These are phyloP conservation scores for Picea glauca DNA, from an alignment of 75 land plant species.

Conservation along the genomic window DNA sequence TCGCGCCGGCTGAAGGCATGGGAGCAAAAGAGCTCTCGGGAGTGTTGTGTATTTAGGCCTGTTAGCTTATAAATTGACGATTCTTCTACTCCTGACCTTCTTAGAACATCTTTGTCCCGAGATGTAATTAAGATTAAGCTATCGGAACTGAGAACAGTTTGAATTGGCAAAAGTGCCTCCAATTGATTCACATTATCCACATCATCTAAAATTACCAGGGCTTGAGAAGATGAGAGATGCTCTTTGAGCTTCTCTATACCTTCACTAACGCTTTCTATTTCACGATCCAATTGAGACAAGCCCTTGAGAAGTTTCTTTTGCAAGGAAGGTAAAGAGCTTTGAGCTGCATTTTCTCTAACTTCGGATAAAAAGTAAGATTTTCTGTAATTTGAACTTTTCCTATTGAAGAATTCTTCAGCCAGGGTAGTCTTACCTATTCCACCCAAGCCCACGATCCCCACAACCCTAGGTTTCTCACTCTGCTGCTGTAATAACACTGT, in stretches of 20 bases:
- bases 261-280: neutral
- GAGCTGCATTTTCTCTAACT: neutral
- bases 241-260: neutral
- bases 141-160: neutral
- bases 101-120: neutral
- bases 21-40: neutral
- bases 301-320: neutral
- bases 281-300: neutral
- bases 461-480: too few species aligned
- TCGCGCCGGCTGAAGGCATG: neutral
- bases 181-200: neutral
- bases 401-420: neutral
- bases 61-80: neutral
- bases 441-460: too few species aligned
- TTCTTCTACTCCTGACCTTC: neutral
- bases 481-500: too few species aligned
- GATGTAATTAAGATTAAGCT: neutral
- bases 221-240: neutral
- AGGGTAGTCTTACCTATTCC: neutral
- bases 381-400: neutral
- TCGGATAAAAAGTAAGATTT: neutral
- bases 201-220: slow-evolving; percentile 2
- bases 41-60: neutral
- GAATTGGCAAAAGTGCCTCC: neutral
- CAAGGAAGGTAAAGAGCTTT: neutral